These are phyloP conservation scores for Fagopyrum tataricum DNA, from an alignment of 148 eudicot species.

Conservation along the genomic window DNA sequence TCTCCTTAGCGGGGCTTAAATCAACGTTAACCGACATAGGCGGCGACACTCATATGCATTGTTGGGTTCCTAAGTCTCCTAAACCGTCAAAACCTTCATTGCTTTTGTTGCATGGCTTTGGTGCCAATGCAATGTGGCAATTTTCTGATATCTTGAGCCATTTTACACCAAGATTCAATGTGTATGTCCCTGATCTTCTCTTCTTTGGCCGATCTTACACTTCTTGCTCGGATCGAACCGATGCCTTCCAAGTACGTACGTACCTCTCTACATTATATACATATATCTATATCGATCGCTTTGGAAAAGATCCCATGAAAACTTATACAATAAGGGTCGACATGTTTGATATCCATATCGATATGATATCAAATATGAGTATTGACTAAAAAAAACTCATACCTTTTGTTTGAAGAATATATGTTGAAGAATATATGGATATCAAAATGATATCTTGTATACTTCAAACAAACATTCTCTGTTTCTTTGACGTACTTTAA, in stretches of 20 bases:
- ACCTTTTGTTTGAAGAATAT: too few species aligned
- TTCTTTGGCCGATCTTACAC: slow-evolving; percentile 77
- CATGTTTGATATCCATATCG: too few species aligned
- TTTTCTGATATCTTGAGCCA: slow-evolving; percentile 45
- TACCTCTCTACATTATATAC: neutral
- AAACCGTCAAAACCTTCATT: slow-evolving; percentile 44
- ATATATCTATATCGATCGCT: neutral
- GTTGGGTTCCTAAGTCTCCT: slow-evolving; percentile 69
- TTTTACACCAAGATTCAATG: slow-evolving; percentile 51
- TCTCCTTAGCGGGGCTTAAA: slow-evolving; percentile 49
- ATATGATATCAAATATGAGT: too few species aligned
- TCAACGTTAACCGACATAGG: slow-evolving; percentile 40
- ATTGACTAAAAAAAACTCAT: too few species aligned
- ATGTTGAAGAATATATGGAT: too few species aligned
- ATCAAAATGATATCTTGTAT: too few species aligned
- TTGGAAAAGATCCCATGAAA: too few species aligned
- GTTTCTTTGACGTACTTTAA: too few species aligned
- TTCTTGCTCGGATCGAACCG: slow-evolving; percentile 42
- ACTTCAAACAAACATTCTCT: too few species aligned
- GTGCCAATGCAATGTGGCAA: slow-evolving; percentile 98
- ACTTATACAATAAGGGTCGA: too few species aligned
- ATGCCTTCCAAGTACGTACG: slow-evolving; percentile 38
- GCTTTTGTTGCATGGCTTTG: slow-evolving; percentile 77
- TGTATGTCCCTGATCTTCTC: slow-evolving; percentile 80
- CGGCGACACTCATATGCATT: slow-evolving; percentile 56